phyloP scores from a whole-genome alignment of 2,329 filamentous ascomycete species.

The Cercospora berteroae region DNA sequence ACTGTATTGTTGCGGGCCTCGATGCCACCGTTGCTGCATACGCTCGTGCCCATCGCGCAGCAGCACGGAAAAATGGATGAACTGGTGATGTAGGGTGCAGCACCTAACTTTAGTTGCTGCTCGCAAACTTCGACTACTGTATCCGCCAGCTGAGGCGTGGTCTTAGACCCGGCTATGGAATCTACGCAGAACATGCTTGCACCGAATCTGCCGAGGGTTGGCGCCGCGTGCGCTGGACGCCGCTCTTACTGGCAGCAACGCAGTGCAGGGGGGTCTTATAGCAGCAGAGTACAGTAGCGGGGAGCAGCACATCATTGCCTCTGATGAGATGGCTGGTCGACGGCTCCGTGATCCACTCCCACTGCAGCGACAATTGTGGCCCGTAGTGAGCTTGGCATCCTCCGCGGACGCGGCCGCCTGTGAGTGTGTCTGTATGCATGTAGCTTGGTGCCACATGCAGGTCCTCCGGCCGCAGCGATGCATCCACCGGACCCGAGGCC shows the following conservation, averaged over 20 bases:
- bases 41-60: background rate
- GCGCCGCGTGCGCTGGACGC: background rate
- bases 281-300: background rate
- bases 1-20: background rate
- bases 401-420: background rate
- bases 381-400: background rate
- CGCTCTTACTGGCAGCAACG: background rate
- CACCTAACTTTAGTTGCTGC: background rate
- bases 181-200: background rate
- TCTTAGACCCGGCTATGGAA: background rate
- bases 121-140: background rate
- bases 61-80: background rate
- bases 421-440: background rate
- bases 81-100: background rate
- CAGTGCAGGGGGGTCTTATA: background rate
- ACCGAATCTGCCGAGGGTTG: background rate
- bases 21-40: background rate
- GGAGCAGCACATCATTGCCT: background rate
- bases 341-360: background rate
- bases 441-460: conserved; percentile 13
- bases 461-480: background rate
- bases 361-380: background rate
- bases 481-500: conserved; percentile 1
- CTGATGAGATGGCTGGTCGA: background rate
- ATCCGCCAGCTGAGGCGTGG: background rate